Evolutionary conservation across 257 asterid genomes (phyloP).

Genomic region (Coffea eugenioides): DNA sequence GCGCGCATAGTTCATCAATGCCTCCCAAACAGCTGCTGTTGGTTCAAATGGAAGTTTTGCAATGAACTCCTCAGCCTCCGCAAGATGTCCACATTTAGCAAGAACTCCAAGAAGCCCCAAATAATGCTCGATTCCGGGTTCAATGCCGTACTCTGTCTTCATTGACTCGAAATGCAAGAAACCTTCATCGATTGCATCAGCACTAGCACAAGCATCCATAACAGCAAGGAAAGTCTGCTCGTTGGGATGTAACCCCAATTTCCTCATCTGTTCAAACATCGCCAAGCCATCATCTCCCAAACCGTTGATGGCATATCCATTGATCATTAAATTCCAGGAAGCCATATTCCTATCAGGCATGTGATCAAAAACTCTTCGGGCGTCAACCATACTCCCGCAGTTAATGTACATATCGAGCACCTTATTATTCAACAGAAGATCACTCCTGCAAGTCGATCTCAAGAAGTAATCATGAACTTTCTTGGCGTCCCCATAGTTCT

Average conservation of each 20-base stretch:
- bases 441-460: conserved; percentile 71
- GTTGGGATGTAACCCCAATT: conserved; percentile 50
- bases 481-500: conserved; percentile 84
- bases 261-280: conserved; percentile 80
- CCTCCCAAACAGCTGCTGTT: conserved; percentile 78
- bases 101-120: conserved; percentile 75
- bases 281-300: conserved; percentile 90
- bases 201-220: conserved; percentile 87
- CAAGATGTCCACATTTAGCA: conserved; percentile 83
- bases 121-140: conserved; percentile 72
- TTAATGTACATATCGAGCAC: conserved; percentile 78
- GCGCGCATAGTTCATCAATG: conserved; percentile 84
- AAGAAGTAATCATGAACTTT: conserved; percentile 83
- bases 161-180: conserved; percentile 83
- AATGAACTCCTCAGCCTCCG: conserved; percentile 73
- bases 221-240: conserved; percentile 76
- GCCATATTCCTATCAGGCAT: conserved; percentile 82
- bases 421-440: conserved; percentile 58
- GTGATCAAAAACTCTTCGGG: conserved; percentile 85
- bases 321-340: conserved; percentile 89
- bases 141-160: conserved; percentile 63
- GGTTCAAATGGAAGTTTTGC: conserved; percentile 80
- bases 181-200: conserved; percentile 91
- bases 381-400: conserved; percentile 89
- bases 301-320: conserved; percentile 75